Conservation (phyloP, 768 basidiomycete species). For the Termitomyces sp. region DNA sequence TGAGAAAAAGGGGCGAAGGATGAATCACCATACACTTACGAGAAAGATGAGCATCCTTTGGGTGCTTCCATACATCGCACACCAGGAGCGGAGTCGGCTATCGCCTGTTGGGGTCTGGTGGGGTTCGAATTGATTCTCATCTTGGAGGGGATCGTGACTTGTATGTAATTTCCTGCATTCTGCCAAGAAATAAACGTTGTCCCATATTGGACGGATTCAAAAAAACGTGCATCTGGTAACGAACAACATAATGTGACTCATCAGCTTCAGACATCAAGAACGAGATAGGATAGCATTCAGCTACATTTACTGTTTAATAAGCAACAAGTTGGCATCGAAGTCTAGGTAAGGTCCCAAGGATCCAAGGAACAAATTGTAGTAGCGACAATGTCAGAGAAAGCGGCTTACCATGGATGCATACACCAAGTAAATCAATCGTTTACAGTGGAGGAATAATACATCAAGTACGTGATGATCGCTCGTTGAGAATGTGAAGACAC, state of each 20-base stretch:
- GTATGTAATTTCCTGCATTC: neutral
- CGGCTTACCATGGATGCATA: neutral
- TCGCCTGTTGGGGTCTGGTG: neutral
- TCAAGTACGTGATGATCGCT: neutral
- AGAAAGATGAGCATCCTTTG: neutral
- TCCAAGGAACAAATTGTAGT: neutral
- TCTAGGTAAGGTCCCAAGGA: neutral
- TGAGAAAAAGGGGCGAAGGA: neutral
- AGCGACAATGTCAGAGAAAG: neutral
- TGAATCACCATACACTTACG: neutral
- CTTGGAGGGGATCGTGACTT: neutral
- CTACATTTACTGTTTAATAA: neutral
- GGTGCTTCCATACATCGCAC: neutral
- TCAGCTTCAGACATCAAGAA: neutral
- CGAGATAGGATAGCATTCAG: neutral
- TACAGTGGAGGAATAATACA: neutral
- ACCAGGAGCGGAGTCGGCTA: neutral
- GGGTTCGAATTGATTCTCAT: no score
- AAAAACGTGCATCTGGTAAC: neutral
- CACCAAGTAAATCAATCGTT: neutral
- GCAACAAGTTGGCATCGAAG: neutral
- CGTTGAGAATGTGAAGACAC: neutral
- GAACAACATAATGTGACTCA: neutral
- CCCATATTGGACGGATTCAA: neutral
- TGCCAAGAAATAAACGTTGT: neutral